These are phyloP conservation scores for Erythrophleum fordii DNA, from an alignment of 306 rosid genomes.

Conservation along the genomic window DNA sequence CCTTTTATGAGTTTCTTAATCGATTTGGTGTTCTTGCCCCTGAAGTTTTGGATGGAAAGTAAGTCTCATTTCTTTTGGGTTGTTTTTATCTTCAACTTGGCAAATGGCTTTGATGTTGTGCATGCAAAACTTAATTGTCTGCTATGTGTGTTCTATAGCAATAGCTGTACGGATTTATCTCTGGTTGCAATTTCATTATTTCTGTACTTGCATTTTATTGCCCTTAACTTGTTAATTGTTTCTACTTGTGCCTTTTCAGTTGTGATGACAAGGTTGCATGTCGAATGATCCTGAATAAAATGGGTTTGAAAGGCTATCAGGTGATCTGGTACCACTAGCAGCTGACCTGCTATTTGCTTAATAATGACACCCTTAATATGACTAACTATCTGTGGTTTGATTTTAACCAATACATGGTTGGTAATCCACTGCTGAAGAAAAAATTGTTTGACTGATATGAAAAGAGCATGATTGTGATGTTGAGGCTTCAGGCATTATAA, in stretches of 20 bases:
- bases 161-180: neutral
- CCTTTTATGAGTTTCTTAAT: neutral
- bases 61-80: neutral
- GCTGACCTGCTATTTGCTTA: neutral
- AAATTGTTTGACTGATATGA: neutral
- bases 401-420: neutral
- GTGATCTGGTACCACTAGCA: neutral
- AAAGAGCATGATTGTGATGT: neutral
- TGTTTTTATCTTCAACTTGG: neutral
- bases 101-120: neutral
- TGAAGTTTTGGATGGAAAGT: neutral
- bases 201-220: neutral
- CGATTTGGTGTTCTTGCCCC: neutral
- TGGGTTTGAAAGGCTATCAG: slow-evolving; percentile 1
- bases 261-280: neutral
- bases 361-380: neutral
- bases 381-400: neutral
- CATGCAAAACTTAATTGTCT: neutral
- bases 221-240: neutral
- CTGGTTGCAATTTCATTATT: neutral
- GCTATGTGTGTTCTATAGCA: neutral
- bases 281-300: neutral
- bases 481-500: neutral
- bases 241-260: neutral
- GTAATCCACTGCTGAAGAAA: neutral